Evolutionary conservation across 179 eudicot genomes (phyloP).

Genomic region (Sideroxylon spinosum): DNA sequence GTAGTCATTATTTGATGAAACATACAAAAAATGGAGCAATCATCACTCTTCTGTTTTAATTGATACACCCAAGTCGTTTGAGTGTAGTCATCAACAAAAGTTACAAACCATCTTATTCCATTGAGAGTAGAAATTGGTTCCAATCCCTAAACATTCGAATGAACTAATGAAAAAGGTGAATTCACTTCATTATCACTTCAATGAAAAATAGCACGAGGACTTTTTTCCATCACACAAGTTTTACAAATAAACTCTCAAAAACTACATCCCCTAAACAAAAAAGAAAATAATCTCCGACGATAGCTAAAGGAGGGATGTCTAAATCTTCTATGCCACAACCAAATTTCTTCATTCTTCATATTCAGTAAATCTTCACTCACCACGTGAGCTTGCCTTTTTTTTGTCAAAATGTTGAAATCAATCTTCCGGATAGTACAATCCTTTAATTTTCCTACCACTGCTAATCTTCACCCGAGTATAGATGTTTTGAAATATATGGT

Average conservation of each 20-base stretch:
- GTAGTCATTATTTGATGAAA: constrained; percentile 18
- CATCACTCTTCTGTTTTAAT: constrained; percentile 8
- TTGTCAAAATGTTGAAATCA: not conserved
- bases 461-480: not conserved
- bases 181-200: too few relatives aligned
- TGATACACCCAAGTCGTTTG: too few relatives aligned
- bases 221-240: constrained; percentile 11
- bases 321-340: constrained; percentile 18
- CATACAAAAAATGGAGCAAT: not conserved
- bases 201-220: too few relatives aligned
- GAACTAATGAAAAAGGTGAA: too few relatives aligned
- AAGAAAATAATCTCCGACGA: not conserved
- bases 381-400: not conserved
- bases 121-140: too few relatives aligned
- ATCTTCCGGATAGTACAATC: not conserved
- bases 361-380: not conserved
- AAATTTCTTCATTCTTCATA: not conserved
- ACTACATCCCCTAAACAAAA: not conserved
- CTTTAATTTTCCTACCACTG: not conserved
- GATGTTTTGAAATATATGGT: not conserved
- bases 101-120: too few relatives aligned
- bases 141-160: too few relatives aligned
- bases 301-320: constrained; percentile 15
- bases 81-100: too few relatives aligned
- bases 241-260: not conserved